phyloP scores from a whole-genome alignment of 2,329 filamentous ascomycete species.

The Fusarium bactridioides region DNA sequence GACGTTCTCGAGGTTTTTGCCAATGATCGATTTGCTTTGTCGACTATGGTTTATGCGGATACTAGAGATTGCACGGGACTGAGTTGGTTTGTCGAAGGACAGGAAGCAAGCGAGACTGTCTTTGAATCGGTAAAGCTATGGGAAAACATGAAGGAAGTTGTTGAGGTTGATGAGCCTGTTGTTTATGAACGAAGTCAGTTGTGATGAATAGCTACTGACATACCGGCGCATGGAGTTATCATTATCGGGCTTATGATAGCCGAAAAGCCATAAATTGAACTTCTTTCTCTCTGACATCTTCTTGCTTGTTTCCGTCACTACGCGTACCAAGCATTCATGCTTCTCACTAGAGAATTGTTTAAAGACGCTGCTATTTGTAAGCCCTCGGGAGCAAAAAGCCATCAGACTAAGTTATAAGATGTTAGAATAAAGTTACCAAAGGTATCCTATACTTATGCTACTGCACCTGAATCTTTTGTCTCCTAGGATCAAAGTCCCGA shows the following conservation, averaged over 20 bases:
- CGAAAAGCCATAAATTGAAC: background rate
- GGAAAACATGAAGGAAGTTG: slow-evolving; percentile 30
- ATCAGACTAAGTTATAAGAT: too few relatives aligned
- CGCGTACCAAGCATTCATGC: too few relatives aligned
- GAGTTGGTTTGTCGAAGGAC: slow-evolving; percentile 38
- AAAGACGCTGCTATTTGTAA: background rate
- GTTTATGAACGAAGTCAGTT: slow-evolving; percentile 20
- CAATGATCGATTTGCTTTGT: slow-evolving; percentile 41
- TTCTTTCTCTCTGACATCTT: background rate
- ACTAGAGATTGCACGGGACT: slow-evolving; percentile 23
- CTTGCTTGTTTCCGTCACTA: too few relatives aligned
- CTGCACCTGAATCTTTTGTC: background rate
- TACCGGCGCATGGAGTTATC: background rate
- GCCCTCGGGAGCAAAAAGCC: rapidly evolving
- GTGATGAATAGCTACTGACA: background rate
- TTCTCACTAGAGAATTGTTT: rapidly evolving
- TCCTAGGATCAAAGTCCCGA: rapidly evolving
- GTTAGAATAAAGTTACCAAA: too few relatives aligned
- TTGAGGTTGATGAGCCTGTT: slow-evolving; percentile 19
- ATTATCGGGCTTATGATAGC: background rate
- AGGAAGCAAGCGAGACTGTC: background rate
- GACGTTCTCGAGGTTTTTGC: slow-evolving; percentile 41
- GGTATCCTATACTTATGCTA: background rate
- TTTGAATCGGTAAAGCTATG: slow-evolving; percentile 36
- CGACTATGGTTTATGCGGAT: slow-evolving; percentile 40